Evolutionary conservation across 495 filamentous ascomycete genomes (phyloP), one percentile per base, ranked within the genome.

Genomic region (Aspergillus bridgeri): DNA sequence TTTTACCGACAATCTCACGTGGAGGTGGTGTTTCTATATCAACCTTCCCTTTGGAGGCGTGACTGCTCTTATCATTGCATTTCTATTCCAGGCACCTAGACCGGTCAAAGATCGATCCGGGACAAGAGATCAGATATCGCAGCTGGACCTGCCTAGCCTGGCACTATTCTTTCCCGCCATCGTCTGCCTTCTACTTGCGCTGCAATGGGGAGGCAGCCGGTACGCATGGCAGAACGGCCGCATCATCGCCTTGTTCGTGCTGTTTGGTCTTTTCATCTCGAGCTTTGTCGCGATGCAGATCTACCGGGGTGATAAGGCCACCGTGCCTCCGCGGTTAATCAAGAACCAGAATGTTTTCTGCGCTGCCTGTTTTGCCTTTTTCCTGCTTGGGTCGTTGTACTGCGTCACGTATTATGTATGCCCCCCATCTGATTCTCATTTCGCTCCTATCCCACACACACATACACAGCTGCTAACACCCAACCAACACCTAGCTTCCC

Each of bases 181-280:
- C 23, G 76, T 92, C 60, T 86, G 81, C 59, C 70, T 93, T 2
- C 67, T 96, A 15, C 75, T 96, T 0, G 92, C 92, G 0, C 75
- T 96, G 19, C 90, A 94, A 67, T 96, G 91, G 91, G 91, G 90
- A 46, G 91, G 91, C 3, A 80, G 79, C 0, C 80, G 72, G 24
- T 90, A 92, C 58, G 58, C 70, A 0, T 95, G 90, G 91, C 65
- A 58, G 48, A 79, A 77, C 59, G 83, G 56, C 18, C 83, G 86
- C 15, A 85, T 92, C 60, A 88, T 92, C 51, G 80, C 79, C 3
- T 76, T 95, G 3, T 84, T 94, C 43, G 77, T 89, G 8, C 62
- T 89, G n/a, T 88, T 86, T 55, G 86, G 75, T 13, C 67, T 95
- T 4, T 73, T 95, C n/a, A 74, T 83, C 42, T 56, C 78, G 53